phyloP scores from a whole-genome alignment of 2,329 filamentous ascomycete species.

The Reticulascus tulasneorum region DNA sequence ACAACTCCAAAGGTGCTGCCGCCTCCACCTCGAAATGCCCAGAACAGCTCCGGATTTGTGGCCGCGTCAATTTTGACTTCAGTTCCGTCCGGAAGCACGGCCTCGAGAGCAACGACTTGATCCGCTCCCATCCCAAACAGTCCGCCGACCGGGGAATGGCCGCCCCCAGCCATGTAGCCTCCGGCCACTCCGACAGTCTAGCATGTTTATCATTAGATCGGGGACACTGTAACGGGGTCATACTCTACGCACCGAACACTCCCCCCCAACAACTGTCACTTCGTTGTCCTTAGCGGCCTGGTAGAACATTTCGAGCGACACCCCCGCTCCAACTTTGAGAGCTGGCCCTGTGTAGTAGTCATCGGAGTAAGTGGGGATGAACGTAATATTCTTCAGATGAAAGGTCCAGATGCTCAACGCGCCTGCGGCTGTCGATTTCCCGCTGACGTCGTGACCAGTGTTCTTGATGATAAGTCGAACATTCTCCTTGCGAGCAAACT shows the following conservation, averaged over 20 bases:
- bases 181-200: constrained; percentile 30
- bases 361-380: constrained; percentile 32
- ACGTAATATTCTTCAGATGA: constrained; percentile 35
- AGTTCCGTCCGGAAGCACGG: constrained; percentile 39
- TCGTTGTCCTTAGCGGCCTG: constrained; percentile 26
- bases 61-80: constrained; percentile 38
- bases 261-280: constrained; percentile 11
- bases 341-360: constrained; percentile 46
- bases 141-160: constrained; percentile 37
- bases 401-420: constrained; percentile 35
- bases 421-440: constrained; percentile 34
- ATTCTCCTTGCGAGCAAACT: constrained; percentile 31
- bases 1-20: constrained; percentile 50
- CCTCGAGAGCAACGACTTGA: constrained; percentile 40
- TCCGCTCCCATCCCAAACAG: constrained; percentile 45
- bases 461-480: constrained; percentile 30
- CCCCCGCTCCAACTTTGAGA: constrained; percentile 49
- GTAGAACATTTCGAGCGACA: constrained; percentile 43
- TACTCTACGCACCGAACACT: no score
- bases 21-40: constrained; percentile 49
- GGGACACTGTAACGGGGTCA: no score
- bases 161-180: constrained; percentile 45
- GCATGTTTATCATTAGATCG: background rate
- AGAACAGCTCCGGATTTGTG: constrained; percentile 47
- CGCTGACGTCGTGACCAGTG: constrained; percentile 26